Evolutionary conservation across 495 filamentous ascomycete species (phyloP).

Genomic region (Aspergillus diversus): DNA sequence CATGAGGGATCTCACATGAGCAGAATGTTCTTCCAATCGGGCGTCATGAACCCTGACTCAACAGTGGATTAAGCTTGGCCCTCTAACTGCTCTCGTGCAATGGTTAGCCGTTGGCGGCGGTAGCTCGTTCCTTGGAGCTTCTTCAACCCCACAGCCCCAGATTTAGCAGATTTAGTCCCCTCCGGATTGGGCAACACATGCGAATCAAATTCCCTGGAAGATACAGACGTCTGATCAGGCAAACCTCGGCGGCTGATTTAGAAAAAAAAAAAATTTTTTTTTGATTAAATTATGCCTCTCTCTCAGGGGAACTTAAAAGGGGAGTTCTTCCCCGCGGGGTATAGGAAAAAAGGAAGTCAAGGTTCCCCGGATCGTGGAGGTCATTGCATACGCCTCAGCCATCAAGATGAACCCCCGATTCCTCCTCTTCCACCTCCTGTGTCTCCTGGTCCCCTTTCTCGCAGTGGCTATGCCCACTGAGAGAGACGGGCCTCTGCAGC

Average conservation of each 20-base stretch:
- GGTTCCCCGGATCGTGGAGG: neutral
- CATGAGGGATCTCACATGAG: neutral
- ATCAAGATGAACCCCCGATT: constrained; percentile 1
- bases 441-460: constrained; percentile 14
- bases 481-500: constrained; percentile 12
- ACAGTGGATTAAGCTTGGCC: neutral
- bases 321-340: neutral
- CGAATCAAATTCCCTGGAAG: neutral
- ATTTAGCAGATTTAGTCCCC: neutral
- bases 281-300: neutral
- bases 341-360: neutral
- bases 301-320: neutral
- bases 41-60: neutral
- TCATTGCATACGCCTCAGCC: neutral
- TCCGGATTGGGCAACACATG: neutral
- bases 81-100: neutral
- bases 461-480: constrained; percentile 13
- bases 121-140: neutral
- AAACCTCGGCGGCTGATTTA: neutral
- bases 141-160: neutral
- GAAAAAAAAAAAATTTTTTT: neutral
- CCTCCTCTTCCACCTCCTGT: constrained; percentile 14
- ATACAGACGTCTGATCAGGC: neutral
- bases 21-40: neutral
- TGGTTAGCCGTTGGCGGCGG: neutral